Evolutionary conservation across 1,284 basidiomycete species (phyloP).

Genomic region (Leccinum subatratum): DNA sequence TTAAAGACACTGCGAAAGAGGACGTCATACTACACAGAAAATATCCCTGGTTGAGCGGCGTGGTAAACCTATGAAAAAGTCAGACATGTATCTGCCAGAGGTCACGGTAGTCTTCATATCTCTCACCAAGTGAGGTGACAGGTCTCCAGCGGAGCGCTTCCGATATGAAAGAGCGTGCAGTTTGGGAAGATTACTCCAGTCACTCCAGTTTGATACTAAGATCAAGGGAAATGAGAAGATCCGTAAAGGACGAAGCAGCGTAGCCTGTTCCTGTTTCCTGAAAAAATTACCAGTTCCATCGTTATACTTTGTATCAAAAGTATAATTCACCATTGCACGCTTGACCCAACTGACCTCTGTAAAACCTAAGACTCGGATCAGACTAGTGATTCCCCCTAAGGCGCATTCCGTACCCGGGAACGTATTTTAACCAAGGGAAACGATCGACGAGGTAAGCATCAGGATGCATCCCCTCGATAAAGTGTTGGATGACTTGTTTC

Average conservation of each 20-base stretch:
- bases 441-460: constrained; percentile 58
- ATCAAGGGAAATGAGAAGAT: neutral
- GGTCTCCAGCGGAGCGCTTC: constrained; percentile 66
- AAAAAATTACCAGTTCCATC: neutral
- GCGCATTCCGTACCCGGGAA: constrained; percentile 19
- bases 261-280: constrained; percentile 31
- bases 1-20: neutral
- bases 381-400: constrained; percentile 44
- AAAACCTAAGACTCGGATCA: constrained; percentile 47
- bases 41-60: constrained; percentile 60
- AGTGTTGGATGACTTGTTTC: constrained; percentile 43
- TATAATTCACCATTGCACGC: constrained; percentile 38
- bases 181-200: constrained; percentile 48
- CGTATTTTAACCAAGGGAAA: constrained; percentile 50
- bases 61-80: constrained; percentile 38
- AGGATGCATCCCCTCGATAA: constrained; percentile 51
- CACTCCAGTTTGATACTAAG: constrained; percentile 44
- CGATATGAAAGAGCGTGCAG: constrained; percentile 54
- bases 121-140: constrained; percentile 44
- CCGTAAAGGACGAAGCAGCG: constrained; percentile 42
- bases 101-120: neutral
- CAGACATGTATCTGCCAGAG: neutral
- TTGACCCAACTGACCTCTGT: constrained; percentile 48
- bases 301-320: constrained; percentile 6
- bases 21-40: constrained; percentile 42